Percentiles rank a stretch among this genome's conserved stretches.
These are phyloP conservation scores for Brettanomyces custersianus DNA, from an alignment of 805 yeast species.

Conservation along the genomic window DNA sequence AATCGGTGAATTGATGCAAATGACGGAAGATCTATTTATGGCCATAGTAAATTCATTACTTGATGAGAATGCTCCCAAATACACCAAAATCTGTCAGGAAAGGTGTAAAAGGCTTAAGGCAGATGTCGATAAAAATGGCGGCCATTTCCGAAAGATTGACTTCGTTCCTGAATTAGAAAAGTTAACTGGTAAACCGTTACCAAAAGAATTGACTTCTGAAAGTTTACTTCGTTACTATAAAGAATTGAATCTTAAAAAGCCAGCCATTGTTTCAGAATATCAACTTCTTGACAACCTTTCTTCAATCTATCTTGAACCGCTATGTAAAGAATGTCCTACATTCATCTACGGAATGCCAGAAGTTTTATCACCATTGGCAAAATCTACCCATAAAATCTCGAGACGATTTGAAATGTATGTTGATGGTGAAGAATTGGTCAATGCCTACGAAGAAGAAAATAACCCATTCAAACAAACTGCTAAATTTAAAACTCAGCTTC, in stretches of 20 bases:
- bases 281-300: conserved; percentile 60
- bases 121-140: conserved; percentile 11
- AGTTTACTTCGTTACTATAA: conserved; percentile 33
- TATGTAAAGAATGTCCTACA: conserved; percentile 50
- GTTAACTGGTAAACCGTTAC: conserved; percentile 41
- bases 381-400: conserved; percentile 45
- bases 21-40: conserved; percentile 52
- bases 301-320: conserved; percentile 54
- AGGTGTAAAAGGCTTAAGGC: conserved; percentile 13
- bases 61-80: conserved; percentile 7
- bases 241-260: conserved; percentile 26
- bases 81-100: conserved; percentile 13
- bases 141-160: conserved; percentile 40
- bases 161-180: conserved; percentile 57
- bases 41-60: conserved; percentile 28
- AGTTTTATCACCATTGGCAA: conserved; percentile 79
- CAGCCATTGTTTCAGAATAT: conserved; percentile 39
- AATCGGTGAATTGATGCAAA: conserved; percentile 53
- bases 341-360: conserved; percentile 80
- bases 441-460: conserved; percentile 96
- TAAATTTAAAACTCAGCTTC: conserved; percentile 57
- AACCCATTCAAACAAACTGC: conserved; percentile 61
- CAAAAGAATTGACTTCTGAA: conserved; percentile 32
- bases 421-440: conserved; percentile 70
- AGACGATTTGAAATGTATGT: conserved; percentile 81